These are phyloP conservation scores for Phalaenopsis hybrid DNA, from an alignment of 116 monocot genomes.

Conservation along the genomic window DNA sequence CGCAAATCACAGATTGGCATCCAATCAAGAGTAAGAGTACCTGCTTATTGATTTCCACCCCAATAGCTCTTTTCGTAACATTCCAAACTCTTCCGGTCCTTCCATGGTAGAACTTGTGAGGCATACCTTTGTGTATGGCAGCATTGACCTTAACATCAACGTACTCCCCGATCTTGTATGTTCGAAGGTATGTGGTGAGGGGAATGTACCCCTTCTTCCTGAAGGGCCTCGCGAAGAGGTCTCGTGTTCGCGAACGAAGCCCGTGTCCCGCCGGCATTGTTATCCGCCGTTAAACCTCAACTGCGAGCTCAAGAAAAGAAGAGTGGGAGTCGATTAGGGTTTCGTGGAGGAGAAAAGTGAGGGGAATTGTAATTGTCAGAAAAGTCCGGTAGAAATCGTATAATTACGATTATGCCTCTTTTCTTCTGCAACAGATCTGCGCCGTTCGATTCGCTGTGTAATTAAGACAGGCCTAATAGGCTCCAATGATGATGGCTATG, in stretches of 20 bases:
- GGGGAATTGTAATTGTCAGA: neutral
- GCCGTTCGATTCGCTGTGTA: too few relatives aligned
- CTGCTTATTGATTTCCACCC: conserved; percentile 54
- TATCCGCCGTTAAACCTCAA: neutral
- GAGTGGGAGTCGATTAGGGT: neutral
- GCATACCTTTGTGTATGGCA: conserved; percentile 32
- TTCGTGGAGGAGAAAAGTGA: neutral
- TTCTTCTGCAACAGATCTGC: neutral
- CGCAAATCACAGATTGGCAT: neutral
- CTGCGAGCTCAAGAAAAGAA: too few relatives aligned
- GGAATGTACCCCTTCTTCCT: conserved; percentile 68
- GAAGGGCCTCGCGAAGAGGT: conserved; percentile 50
- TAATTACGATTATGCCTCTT: neutral
- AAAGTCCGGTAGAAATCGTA: neutral
- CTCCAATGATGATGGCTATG: too few relatives aligned
- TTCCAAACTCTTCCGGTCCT: conserved; percentile 25
- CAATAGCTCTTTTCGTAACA: conserved; percentile 44
- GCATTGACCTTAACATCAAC: conserved; percentile 30
- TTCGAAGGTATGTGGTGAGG: conserved; percentile 55
- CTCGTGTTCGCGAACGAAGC: conserved; percentile 46
- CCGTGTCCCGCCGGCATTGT: conserved; percentile 66
- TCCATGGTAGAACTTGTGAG: conserved; percentile 43
- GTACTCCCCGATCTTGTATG: conserved; percentile 47
- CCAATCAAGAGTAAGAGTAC: neutral
- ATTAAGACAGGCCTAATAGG: too few relatives aligned